Percentiles rank a stretch among this genome's conserved stretches.
phyloP scores from a whole-genome alignment of 148 eudicot species.

The Silene latifolia region DNA sequence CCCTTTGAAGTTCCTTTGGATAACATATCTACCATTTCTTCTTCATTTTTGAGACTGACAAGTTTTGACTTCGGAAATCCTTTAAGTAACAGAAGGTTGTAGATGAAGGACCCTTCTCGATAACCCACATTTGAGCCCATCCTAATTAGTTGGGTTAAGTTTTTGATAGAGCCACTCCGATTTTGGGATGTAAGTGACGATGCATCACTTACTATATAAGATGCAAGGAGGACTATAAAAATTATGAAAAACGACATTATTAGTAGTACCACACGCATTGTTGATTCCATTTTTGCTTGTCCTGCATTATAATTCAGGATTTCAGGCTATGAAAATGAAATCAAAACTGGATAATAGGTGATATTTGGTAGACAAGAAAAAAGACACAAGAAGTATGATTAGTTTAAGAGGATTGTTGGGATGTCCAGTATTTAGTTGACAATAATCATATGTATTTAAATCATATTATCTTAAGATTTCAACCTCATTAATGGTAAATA shows the following conservation, averaged over 20 bases:
- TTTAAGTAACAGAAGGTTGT: background rate
- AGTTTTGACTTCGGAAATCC: background rate
- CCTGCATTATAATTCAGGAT: background rate
- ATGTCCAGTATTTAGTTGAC: too few relatives aligned
- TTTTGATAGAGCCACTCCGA: background rate
- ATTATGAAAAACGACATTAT: background rate
- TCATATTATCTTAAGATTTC: too few relatives aligned
- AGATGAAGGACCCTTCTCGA: constrained; percentile 3
- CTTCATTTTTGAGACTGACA: background rate
- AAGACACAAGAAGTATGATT: too few relatives aligned
- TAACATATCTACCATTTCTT: constrained; percentile 2
- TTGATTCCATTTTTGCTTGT: background rate
- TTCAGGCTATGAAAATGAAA: too few relatives aligned
- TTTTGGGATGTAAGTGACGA: background rate
- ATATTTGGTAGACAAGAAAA: too few relatives aligned
- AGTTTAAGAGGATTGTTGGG: too few relatives aligned
- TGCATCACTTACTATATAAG: background rate
- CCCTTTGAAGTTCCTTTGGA: constrained; percentile 9
- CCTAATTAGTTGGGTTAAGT: background rate
- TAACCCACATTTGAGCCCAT: background rate
- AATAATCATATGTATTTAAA: too few relatives aligned
- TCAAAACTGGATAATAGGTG: too few relatives aligned
- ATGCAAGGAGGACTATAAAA: background rate
- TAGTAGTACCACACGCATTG: background rate
- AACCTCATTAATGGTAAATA: too few relatives aligned